A percentile compares a stretch with the other conserved stretches of the same genome.
Conservation (phyloP, 805 yeast species). For the Lachancea fermentati region DNA sequence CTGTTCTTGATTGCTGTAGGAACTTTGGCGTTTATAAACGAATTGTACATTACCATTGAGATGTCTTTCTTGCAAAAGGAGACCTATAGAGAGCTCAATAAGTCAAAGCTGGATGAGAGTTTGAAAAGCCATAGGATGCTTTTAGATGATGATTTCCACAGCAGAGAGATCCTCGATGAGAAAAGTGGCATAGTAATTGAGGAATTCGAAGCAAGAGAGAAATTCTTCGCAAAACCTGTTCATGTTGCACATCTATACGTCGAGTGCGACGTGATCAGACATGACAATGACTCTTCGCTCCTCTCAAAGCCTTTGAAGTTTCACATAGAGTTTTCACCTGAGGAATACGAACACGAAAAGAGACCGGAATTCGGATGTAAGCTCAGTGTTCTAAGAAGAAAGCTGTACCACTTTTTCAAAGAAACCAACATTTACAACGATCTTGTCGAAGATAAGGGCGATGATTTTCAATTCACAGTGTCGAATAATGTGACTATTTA, state of each 20-base stretch:
- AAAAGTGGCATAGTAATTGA: conserved; percentile 31
- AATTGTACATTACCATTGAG: conserved; percentile 30
- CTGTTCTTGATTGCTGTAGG: conserved; percentile 29
- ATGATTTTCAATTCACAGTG: conserved; percentile 24
- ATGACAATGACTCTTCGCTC: conserved; percentile 16
- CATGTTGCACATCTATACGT: conserved; percentile 74
- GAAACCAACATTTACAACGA: conserved; percentile 35
- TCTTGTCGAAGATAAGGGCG: conserved; percentile 10
- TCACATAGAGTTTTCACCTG: conserved; percentile 77
- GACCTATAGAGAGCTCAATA: conserved; percentile 30
- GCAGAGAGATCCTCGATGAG: conserved; percentile 29
- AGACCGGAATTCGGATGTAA: conserved; percentile 69
- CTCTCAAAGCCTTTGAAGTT: conserved; percentile 41
- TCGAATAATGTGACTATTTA: conserved; percentile 34
- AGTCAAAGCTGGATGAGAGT: conserved; percentile 27
- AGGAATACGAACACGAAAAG: conserved; percentile 55
- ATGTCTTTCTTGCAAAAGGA: conserved; percentile 31
- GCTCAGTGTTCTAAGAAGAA: conserved; percentile 53
- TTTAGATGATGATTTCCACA: conserved; percentile 30
- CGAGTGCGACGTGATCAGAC: conserved; percentile 38
- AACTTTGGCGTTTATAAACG: conserved; percentile 30
- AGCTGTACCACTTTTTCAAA: conserved; percentile 50
- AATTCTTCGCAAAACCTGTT: conserved; percentile 65
- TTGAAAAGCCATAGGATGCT: conserved; percentile 27
- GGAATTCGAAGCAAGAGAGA: conserved; percentile 45